A percentile compares a stretch with the other conserved stretches of the same genome.
These are phyloP conservation scores for Ascosphaera pollenicola DNA, from an alignment of 2,329 filamentous ascomycete species.

Conservation along the genomic window DNA sequence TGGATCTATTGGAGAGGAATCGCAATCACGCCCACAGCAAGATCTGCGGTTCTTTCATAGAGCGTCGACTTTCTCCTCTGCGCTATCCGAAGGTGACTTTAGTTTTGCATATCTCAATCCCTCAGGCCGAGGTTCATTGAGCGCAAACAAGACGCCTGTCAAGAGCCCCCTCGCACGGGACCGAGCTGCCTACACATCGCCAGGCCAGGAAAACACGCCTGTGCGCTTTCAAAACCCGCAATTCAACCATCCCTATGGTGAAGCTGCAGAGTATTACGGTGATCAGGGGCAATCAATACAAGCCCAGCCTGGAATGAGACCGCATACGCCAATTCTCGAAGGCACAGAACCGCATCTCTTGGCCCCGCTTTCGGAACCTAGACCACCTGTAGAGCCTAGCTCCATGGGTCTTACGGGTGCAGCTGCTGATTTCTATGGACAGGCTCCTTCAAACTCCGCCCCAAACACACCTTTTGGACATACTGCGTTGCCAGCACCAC, in stretches of 20 bases:
- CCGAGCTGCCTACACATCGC: slow-evolving; percentile 14
- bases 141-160: no score
- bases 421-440: slow-evolving; percentile 34
- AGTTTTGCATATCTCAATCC: no score
- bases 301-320: slow-evolving; percentile 36
- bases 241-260: slow-evolving; percentile 20
- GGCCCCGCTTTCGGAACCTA: slow-evolving; percentile 26
- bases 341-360: slow-evolving; percentile 34
- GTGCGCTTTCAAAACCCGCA: slow-evolving; percentile 26
- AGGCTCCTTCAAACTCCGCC: neutral
- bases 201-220: slow-evolving; percentile 36
- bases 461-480: neutral
- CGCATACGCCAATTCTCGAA: slow-evolving; percentile 25
- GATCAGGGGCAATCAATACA: slow-evolving; percentile 38
- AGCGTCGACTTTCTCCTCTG: neutral
- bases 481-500: neutral
- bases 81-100: neutral
- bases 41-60: neutral
- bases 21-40: no score
- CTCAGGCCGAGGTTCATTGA: no score
- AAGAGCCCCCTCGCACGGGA: neutral
- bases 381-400: slow-evolving; percentile 37
- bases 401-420: slow-evolving; percentile 22
- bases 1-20: no score
- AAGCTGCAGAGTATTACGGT: slow-evolving; percentile 38